Percentiles rank a stretch among this genome's conserved stretches.
These are phyloP conservation scores for Solanum rostratum DNA, from an alignment of 257 asterid species.

Conservation along the genomic window DNA sequence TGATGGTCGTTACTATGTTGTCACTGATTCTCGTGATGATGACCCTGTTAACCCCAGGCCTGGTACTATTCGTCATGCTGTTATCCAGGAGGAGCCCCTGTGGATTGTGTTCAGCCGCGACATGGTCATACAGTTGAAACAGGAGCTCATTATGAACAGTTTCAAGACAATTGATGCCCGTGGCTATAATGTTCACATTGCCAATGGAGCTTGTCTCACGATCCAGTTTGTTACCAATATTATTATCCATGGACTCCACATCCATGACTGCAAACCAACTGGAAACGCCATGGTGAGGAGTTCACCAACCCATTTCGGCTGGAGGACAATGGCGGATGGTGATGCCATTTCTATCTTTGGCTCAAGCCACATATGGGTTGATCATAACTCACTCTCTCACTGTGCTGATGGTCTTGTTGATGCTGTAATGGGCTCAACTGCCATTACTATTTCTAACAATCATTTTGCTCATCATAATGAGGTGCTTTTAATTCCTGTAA, in stretches of 20 bases:
- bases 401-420: slow-evolving; percentile 94
- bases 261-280: slow-evolving; percentile 78
- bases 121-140: slow-evolving; percentile 76
- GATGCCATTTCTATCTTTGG: slow-evolving; percentile 82
- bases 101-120: slow-evolving; percentile 90
- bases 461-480: slow-evolving; percentile 86
- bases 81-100: slow-evolving; percentile 74
- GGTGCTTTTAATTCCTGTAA: slow-evolving; percentile 21
- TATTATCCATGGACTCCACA: slow-evolving; percentile 70
- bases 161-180: slow-evolving; percentile 88
- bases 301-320: slow-evolving; percentile 72
- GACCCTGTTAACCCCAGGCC: slow-evolving; percentile 81
- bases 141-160: slow-evolving; percentile 82
- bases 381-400: slow-evolving; percentile 76
- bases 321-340: slow-evolving; percentile 95
- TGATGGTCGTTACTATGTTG: slow-evolving; percentile 69
- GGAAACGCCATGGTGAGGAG: slow-evolving; percentile 95
- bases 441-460: slow-evolving; percentile 81
- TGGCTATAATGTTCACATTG: slow-evolving; percentile 76
- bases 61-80: slow-evolving; percentile 90
- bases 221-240: slow-evolving; percentile 69
- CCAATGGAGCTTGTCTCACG: slow-evolving; percentile 71
- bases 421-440: slow-evolving; percentile 94
- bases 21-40: slow-evolving; percentile 61
- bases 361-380: slow-evolving; percentile 88